Conservation (phyloP, 83 land plant species). For the Picea abies region DNA sequence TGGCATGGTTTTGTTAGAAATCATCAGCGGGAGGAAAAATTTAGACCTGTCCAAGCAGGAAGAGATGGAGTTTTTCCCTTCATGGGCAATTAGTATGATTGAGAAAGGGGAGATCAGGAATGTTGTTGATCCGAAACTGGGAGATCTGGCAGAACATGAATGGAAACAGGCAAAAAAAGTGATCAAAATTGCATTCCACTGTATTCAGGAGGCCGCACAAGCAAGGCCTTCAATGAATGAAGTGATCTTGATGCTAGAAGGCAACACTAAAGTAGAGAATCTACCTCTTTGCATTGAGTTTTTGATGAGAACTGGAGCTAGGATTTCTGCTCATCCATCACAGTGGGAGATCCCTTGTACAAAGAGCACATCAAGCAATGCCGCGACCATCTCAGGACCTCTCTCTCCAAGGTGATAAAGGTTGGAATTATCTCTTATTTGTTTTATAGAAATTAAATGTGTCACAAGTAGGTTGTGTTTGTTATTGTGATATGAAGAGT, state of each 20-base stretch:
- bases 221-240: conserved; percentile 53
- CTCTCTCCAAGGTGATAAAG: neutral
- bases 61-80: conserved; percentile 12
- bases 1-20: conserved; percentile 13
- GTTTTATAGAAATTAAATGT: too few species aligned
- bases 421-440: too few species aligned
- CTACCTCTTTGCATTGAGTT: neutral
- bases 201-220: conserved; percentile 28
- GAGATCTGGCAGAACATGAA: neutral
- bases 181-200: conserved; percentile 47
- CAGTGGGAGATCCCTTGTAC: neutral
- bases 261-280: conserved; percentile 22
- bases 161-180: conserved; percentile 31
- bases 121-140: conserved; percentile 17
- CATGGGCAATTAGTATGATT: conserved; percentile 12
- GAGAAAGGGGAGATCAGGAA: conserved; percentile 23
- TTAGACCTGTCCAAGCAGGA: neutral
- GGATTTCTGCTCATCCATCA: neutral
- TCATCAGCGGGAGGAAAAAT: conserved; percentile 15
- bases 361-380: neutral
- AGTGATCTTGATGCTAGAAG: conserved; percentile 56
- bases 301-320: neutral
- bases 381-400: neutral
- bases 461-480: too few species aligned
- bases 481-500: too few species aligned